These are phyloP conservation scores for Coprinellus aureogranulatus DNA, from an alignment of 768 basidiomycete species.

Conservation along the genomic window DNA sequence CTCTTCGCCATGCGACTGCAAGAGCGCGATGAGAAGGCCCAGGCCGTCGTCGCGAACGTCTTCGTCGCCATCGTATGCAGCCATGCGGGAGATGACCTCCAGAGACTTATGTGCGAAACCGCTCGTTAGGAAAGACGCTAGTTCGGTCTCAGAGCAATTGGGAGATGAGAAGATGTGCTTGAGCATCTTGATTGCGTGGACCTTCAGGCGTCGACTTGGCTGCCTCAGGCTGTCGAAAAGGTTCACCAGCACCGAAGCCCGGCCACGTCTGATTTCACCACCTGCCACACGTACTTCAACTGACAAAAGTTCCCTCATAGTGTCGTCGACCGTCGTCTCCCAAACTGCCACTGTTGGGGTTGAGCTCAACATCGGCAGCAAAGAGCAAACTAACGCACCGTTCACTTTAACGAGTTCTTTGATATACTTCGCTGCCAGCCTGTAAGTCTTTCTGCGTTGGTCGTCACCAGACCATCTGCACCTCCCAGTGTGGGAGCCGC, in stretches of 20 bases:
- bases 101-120: not conserved
- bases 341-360: not conserved
- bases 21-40: not conserved
- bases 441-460: too few relatives aligned
- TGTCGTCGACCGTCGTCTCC: not conserved
- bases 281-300: not conserved
- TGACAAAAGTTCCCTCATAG: not conserved
- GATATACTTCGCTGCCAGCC: too few relatives aligned
- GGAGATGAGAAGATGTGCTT: not conserved
- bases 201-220: not conserved
- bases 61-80: not conserved
- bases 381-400: too few relatives aligned
- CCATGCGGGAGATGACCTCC: not conserved
- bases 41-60: not conserved
- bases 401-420: too few relatives aligned
- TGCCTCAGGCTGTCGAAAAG: not conserved
- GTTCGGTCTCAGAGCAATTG: too few relatives aligned
- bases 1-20: not conserved
- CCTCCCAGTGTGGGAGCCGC: too few relatives aligned
- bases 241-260: not conserved
- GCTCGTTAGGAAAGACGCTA: not conserved
- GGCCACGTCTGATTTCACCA: not conserved
- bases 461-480: too few relatives aligned
- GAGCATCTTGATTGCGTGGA: not conserved
- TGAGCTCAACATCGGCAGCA: too few relatives aligned